Conservation (phyloP, 225 moss, liverwort and hornwort species). For the Asterella californica region DNA sequence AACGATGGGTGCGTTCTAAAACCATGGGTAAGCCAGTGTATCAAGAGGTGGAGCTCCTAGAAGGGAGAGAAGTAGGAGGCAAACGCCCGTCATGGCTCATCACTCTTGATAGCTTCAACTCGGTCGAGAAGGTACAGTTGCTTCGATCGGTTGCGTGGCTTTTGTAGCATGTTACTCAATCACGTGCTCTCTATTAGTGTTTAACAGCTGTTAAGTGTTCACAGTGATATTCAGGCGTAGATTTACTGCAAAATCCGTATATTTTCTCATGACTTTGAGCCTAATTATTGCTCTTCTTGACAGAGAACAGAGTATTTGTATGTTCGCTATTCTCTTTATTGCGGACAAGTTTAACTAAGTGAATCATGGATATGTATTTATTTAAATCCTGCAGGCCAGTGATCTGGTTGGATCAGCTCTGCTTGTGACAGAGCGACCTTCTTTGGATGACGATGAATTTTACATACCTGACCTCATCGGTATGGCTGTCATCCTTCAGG, state of each 20-base stretch:
- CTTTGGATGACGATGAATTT: conserved; percentile 60
- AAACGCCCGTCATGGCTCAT: conserved; percentile 93
- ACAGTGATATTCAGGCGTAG: background rate
- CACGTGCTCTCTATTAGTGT: too few species aligned
- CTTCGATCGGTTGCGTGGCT: background rate
- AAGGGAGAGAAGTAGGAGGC: conserved; percentile 69
- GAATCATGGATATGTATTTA: background rate
- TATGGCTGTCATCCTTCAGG: conserved; percentile 75
- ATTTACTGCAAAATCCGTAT: background rate
- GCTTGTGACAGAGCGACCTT: conserved; percentile 63
- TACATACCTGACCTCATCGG: conserved; percentile 92
- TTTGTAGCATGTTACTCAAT: background rate
- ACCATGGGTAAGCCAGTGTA: conserved; percentile 63
- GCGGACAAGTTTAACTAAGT: background rate
- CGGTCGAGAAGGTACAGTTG: conserved; percentile 61
- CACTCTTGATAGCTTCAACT: conserved; percentile 61
- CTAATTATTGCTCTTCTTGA: too few species aligned
- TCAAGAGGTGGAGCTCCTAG: conserved; percentile 70
- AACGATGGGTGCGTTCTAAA: conserved; percentile 66
- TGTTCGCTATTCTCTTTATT: background rate
- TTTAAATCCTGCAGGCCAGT: conserved; percentile 55
- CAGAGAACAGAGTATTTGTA: background rate
- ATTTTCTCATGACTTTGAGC: background rate
- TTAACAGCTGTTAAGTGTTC: background rate
- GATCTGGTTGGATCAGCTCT: conserved; percentile 76